phyloP scores from a whole-genome alignment of 129 eudicot genomes.

The Ambrosia artemisiifolia region DNA sequence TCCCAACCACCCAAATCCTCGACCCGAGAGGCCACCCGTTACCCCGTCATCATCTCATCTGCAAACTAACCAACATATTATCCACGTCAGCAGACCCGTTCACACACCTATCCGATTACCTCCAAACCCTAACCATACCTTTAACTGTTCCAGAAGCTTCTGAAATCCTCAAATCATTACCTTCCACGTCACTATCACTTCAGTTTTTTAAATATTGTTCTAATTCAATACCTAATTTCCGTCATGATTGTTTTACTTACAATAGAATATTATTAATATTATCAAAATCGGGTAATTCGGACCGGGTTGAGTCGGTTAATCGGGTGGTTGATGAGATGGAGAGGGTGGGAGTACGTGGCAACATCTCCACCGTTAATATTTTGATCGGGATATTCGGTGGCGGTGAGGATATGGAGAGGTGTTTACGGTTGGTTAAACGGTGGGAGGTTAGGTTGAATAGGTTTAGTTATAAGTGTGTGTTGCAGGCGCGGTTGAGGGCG shows the following conservation, averaged over 20 bases:
- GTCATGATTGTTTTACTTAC: constrained; percentile 79
- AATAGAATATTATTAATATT: constrained; percentile 62
- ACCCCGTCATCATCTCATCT: constrained; percentile 85
- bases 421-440: constrained; percentile 59
- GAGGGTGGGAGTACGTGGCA: constrained; percentile 44
- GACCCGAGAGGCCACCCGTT: constrained; percentile 71
- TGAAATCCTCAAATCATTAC: constrained; percentile 73
- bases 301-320: constrained; percentile 38
- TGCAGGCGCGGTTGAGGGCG: constrained; percentile 77
- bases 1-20: constrained; percentile 42
- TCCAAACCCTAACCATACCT: constrained; percentile 51
- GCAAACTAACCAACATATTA: constrained; percentile 58
- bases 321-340: constrained; percentile 62
- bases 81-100: constrained; percentile 49
- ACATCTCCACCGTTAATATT: constrained; percentile 74
- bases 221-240: constrained; percentile 59
- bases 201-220: constrained; percentile 69
- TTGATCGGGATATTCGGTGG: constrained; percentile 65
- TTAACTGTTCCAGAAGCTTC: constrained; percentile 75
- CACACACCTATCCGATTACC: constrained; percentile 47
- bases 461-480: constrained; percentile 67
- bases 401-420: constrained; percentile 50
- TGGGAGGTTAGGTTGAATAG: constrained; percentile 82
- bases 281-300: constrained; percentile 44
- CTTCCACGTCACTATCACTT: constrained; percentile 54